Conservation (phyloP, 2,329 filamentous ascomycete genomes). For the Bipolaris zeicola region DNA sequence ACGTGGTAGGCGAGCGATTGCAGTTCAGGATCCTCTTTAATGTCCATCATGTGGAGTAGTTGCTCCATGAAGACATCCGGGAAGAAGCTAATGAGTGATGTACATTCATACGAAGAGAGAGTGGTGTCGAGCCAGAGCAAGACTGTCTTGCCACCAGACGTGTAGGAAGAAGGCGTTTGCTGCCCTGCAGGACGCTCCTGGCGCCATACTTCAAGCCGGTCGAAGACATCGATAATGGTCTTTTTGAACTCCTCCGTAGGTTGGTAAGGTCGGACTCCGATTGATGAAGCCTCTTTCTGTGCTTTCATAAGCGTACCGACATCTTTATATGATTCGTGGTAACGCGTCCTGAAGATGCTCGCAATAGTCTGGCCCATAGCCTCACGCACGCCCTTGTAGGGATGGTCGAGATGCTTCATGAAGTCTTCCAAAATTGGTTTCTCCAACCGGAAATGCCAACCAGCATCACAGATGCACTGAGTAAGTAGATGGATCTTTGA, state of each 20-base stretch:
- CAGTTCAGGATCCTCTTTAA: slow-evolving; percentile 96
- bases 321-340: slow-evolving; percentile 90
- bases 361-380: slow-evolving; percentile 89
- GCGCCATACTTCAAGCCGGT: slow-evolving; percentile 83
- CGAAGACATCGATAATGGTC: slow-evolving; percentile 77
- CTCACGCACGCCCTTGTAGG: slow-evolving; percentile 96
- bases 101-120: slow-evolving; percentile 90
- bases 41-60: slow-evolving; percentile 99
- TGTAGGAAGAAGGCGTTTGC: slow-evolving; percentile 92
- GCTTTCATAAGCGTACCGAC: slow-evolving; percentile 74
- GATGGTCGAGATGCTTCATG: slow-evolving; percentile 88
- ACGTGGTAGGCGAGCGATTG: slow-evolving; percentile 95
- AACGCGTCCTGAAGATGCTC: slow-evolving; percentile 85
- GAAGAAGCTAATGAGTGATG: slow-evolving; percentile 88
- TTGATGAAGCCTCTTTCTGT: slow-evolving; percentile 79
- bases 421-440: slow-evolving; percentile 89
- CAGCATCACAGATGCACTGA: slow-evolving; percentile 82
- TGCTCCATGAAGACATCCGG: slow-evolving; percentile 87
- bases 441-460: slow-evolving; percentile 95
- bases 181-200: slow-evolving; percentile 82
- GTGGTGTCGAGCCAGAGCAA: slow-evolving; percentile 93
- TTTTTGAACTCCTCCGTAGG: slow-evolving; percentile 74
- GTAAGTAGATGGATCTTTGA: slow-evolving; percentile 93
- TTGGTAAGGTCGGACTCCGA: slow-evolving; percentile 83
- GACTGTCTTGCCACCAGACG: slow-evolving; percentile 93